Evolutionary conservation across 2,329 filamentous ascomycete species (phyloP).

Genomic region (Paecilomyces variotii): DNA sequence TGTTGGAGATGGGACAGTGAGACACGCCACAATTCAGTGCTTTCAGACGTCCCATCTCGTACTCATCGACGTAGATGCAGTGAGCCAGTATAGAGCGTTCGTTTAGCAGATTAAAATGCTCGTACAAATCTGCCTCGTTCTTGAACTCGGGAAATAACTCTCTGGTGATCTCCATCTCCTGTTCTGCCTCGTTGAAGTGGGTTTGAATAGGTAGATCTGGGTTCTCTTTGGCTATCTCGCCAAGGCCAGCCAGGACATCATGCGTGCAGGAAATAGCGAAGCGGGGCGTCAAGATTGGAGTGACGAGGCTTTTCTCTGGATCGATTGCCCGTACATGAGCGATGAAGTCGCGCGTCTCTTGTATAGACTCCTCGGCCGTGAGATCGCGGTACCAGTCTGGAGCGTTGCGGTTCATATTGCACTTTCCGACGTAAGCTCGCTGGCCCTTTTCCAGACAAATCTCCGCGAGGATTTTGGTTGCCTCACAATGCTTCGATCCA

Average conservation of each 20-base stretch:
- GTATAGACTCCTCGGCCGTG: slow-evolving; percentile 39
- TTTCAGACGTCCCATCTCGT: slow-evolving; percentile 45
- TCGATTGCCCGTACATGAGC: slow-evolving; percentile 41
- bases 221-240: slow-evolving; percentile 44
- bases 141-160: slow-evolving; percentile 49
- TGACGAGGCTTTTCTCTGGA: slow-evolving; percentile 37
- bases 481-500: slow-evolving; percentile 22
- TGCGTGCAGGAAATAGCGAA: slow-evolving; percentile 55
- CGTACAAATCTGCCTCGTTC: slow-evolving; percentile 55
- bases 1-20: slow-evolving; percentile 59
- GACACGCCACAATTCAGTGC: slow-evolving; percentile 50
- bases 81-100: slow-evolving; percentile 56
- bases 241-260: slow-evolving; percentile 48
- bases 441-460: slow-evolving; percentile 24
- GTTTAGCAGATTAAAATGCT: slow-evolving; percentile 47
- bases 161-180: slow-evolving; percentile 50
- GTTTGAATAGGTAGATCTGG: slow-evolving; percentile 53
- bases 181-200: slow-evolving; percentile 58
- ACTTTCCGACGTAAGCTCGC: slow-evolving; percentile 28
- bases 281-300: slow-evolving; percentile 49
- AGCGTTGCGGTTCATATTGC: slow-evolving; percentile 30
- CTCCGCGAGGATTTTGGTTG: slow-evolving; percentile 25
- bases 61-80: slow-evolving; percentile 53
- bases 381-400: slow-evolving; percentile 48
- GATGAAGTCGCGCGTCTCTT: slow-evolving; percentile 45